phyloP scores from a whole-genome alignment of 2,329 filamentous ascomycete genomes.

The Sporothrix humicola region DNA sequence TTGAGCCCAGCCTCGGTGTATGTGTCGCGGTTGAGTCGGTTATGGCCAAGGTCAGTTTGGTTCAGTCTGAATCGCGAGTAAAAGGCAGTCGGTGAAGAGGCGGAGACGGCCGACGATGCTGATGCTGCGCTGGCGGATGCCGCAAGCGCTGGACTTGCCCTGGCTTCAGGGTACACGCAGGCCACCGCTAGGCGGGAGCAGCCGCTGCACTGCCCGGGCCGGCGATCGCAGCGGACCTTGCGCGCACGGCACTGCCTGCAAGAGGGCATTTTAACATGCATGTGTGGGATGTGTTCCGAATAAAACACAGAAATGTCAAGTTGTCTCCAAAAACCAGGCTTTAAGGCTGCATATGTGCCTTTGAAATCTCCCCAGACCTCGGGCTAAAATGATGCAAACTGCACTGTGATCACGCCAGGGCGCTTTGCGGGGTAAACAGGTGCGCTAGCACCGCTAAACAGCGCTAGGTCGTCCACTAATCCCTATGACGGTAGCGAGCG shows the following conservation, averaged over 20 bases:
- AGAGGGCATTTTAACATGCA: background rate
- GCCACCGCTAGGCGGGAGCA: conserved; percentile 3
- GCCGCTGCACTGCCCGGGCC: conserved; percentile 25
- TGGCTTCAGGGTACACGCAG: background rate
- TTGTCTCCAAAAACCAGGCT: too few species aligned
- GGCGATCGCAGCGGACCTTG: conserved; percentile 42
- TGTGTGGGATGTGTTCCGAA: background rate
- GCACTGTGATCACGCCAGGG: conserved; percentile 22
- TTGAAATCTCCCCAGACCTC: background rate
- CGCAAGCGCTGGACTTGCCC: background rate
- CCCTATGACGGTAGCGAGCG: conserved; percentile 2
- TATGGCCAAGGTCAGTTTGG: background rate
- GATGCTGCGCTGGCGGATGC: background rate
- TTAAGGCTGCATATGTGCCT: too few species aligned
- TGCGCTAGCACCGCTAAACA: conserved; percentile 3
- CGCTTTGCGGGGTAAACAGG: background rate
- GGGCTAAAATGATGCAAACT: conserved; percentile 20
- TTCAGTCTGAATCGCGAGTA: conserved; percentile 14
- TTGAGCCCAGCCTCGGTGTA: conserved; percentile 43
- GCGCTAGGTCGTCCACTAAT: background rate
- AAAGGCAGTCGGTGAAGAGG: background rate
- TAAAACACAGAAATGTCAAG: too few species aligned
- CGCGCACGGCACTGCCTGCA: conserved; percentile 29
- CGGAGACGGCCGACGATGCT: background rate
- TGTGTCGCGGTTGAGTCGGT: background rate